Evolutionary conservation across 768 basidiomycete genomes (phyloP).

Genomic region (Lactarius deliciosus): DNA sequence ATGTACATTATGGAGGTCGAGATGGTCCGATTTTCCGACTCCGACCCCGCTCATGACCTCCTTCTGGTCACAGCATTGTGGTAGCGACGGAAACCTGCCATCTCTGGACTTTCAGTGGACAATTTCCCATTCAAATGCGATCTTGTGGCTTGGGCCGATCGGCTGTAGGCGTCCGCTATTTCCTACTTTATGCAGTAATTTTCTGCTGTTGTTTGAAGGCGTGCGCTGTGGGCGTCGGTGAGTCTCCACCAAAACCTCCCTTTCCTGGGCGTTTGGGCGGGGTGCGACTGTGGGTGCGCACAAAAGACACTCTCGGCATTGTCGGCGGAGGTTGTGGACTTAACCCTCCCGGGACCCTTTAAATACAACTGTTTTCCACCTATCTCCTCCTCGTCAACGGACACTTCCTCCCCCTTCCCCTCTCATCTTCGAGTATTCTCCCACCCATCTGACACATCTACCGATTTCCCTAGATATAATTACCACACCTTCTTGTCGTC

Average conservation of each 20-base stretch:
- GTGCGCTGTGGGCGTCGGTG: conserved; percentile 13
- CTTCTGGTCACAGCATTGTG: background rate
- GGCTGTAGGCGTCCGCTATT: conserved; percentile 10
- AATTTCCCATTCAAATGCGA: background rate
- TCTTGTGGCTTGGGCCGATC: conserved; percentile 13
- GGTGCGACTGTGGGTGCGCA: conserved; percentile 16
- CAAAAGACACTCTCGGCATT: conserved; percentile 1
- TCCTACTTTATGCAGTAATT: background rate
- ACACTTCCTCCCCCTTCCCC: background rate
- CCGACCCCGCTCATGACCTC: conserved; percentile 10
- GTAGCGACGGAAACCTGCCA: background rate
- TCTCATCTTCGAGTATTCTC: background rate
- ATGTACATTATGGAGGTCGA: background rate
- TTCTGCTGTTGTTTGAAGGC: conserved; percentile 2
- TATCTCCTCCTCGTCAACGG: background rate
- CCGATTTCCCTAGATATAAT: background rate
- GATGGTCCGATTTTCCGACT: conserved; percentile 1
- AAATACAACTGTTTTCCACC: conserved; percentile 16
- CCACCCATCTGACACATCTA: background rate
- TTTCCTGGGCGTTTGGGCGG: conserved; percentile 11
- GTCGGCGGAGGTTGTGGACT: background rate
- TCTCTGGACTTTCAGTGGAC: background rate
- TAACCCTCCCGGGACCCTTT: background rate
- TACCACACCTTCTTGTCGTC: background rate
- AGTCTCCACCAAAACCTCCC: conserved; percentile 12